These are phyloP conservation scores for Mycosarcoma mackinlayi DNA, from an alignment of 1,284 basidiomycete species.

Conservation along the genomic window DNA sequence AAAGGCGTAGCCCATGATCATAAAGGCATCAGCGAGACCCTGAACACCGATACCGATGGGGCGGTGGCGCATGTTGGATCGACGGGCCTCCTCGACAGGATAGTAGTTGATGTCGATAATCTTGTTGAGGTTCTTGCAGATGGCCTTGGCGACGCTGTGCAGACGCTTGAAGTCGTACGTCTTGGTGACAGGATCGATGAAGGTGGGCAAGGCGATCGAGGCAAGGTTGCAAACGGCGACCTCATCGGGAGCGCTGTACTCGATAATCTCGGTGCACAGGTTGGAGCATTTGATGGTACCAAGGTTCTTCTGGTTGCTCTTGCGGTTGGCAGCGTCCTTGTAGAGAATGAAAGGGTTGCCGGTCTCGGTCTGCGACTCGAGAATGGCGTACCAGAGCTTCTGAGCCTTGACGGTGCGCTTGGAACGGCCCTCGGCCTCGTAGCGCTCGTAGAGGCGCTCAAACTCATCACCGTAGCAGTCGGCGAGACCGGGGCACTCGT, in stretches of 20 bases:
- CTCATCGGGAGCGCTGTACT: constrained; percentile 97
- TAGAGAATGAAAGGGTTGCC: constrained; percentile 98
- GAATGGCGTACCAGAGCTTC: constrained; percentile 97
- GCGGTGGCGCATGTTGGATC: constrained; percentile 96
- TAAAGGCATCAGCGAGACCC: constrained; percentile 97
- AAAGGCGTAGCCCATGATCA: constrained; percentile 95
- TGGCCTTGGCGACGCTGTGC: constrained; percentile 86
- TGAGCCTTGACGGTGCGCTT: constrained; percentile 91
- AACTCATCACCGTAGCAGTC: constrained; percentile 95
- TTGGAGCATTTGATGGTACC: constrained; percentile 99
- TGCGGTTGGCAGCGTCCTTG: constrained; percentile 75
- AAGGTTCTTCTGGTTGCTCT: constrained; percentile 91
- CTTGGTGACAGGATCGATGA: constrained; percentile 66
- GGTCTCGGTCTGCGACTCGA: constrained; percentile 98
- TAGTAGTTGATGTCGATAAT: constrained; percentile 94
- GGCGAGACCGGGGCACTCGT: constrained; percentile 89
- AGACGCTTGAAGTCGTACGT: constrained; percentile 89
- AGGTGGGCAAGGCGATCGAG: constrained; percentile 87
- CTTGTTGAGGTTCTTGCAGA: constrained; percentile 82
- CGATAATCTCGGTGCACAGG: constrained; percentile 98
- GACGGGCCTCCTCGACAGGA: constrained; percentile 87
- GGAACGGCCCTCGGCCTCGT: constrained; percentile 90
- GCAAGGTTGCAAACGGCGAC: constrained; percentile 99
- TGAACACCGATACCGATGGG: constrained; percentile 98
- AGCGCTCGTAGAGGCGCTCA: constrained; percentile 86